phyloP scores from a whole-genome alignment of 2,329 filamentous ascomycete species.

The Davidsoniella virescens region DNA sequence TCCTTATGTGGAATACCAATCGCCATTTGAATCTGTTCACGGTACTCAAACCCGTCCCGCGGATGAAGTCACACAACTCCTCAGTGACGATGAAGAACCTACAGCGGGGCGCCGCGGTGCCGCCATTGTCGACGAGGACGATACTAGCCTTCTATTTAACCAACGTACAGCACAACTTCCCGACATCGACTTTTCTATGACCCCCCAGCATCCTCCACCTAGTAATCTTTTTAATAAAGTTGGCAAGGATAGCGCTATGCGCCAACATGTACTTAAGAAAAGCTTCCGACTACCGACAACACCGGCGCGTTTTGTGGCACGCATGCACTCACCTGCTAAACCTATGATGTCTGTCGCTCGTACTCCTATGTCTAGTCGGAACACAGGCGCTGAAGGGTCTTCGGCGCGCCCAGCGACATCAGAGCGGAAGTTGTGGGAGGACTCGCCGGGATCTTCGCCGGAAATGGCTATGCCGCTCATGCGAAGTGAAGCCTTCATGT shows the following conservation, averaged over 20 bases:
- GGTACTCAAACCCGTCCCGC: slow-evolving; percentile 56
- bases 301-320: slow-evolving; percentile 40
- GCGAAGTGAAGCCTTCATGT: slow-evolving; percentile 72
- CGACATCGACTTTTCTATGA: slow-evolving; percentile 29
- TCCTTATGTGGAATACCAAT: slow-evolving; percentile 47
- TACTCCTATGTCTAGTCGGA: too few relatives aligned
- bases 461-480: slow-evolving; percentile 68
- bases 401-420: neutral
- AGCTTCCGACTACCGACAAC: slow-evolving; percentile 90
- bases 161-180: slow-evolving; percentile 39
- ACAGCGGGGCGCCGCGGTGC: slow-evolving; percentile 14
- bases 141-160: slow-evolving; percentile 33
- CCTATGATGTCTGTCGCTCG: neutral
- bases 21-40: slow-evolving; percentile 27
- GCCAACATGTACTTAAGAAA: slow-evolving; percentile 88
- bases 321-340: slow-evolving; percentile 21
- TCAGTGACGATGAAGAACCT: slow-evolving; percentile 22
- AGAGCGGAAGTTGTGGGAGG: slow-evolving; percentile 8
- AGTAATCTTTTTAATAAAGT: slow-evolving; percentile 18
- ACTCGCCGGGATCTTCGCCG: slow-evolving; percentile 54
- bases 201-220: slow-evolving; percentile 44
- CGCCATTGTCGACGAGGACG: slow-evolving; percentile 23
- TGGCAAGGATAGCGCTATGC: slow-evolving; percentile 51
- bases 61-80: slow-evolving; percentile 20
- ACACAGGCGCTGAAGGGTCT: too few relatives aligned